Evolutionary conservation across 2,329 filamentous ascomycete genomes (phyloP).

Genomic region (Colletotrichum navitas): DNA sequence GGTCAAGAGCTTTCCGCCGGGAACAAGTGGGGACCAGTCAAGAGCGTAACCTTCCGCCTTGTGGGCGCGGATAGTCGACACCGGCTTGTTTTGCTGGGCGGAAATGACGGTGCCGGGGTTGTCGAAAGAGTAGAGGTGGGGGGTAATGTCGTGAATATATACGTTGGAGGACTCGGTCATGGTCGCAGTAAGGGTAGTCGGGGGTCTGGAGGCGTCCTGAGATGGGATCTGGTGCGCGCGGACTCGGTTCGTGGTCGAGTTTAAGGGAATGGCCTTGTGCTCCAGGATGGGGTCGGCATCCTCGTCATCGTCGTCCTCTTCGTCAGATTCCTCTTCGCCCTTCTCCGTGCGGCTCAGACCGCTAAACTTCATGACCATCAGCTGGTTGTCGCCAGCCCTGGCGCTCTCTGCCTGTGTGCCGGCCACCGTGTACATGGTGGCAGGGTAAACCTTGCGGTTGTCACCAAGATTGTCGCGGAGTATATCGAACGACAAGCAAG

Average conservation of each 20-base stretch:
- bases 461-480: constrained; percentile 88
- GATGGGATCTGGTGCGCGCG: constrained; percentile 85
- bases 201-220: constrained; percentile 76
- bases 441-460: constrained; percentile 91
- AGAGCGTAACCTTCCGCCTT: constrained; percentile 94
- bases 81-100: constrained; percentile 86
- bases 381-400: constrained; percentile 86
- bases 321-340: constrained; percentile 73
- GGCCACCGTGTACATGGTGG: constrained; percentile 93
- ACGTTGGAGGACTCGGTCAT: constrained; percentile 93
- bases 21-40: constrained; percentile 91
- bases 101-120: constrained; percentile 85
- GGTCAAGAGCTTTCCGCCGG: constrained; percentile 87
- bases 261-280: constrained; percentile 87
- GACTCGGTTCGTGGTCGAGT: constrained; percentile 92
- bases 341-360: constrained; percentile 89
- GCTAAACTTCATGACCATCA: constrained; percentile 97
- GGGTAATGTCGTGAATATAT: constrained; percentile 93
- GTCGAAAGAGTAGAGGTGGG: constrained; percentile 90
- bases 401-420: constrained; percentile 90
- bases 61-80: constrained; percentile 90
- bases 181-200: constrained; percentile 86
- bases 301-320: constrained; percentile 79
- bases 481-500: constrained; percentile 96
- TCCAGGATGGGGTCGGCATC: constrained; percentile 92